These are phyloP conservation scores for Corinectria fuckeliana DNA, from an alignment of 2,329 filamentous ascomycete genomes.

Conservation along the genomic window DNA sequence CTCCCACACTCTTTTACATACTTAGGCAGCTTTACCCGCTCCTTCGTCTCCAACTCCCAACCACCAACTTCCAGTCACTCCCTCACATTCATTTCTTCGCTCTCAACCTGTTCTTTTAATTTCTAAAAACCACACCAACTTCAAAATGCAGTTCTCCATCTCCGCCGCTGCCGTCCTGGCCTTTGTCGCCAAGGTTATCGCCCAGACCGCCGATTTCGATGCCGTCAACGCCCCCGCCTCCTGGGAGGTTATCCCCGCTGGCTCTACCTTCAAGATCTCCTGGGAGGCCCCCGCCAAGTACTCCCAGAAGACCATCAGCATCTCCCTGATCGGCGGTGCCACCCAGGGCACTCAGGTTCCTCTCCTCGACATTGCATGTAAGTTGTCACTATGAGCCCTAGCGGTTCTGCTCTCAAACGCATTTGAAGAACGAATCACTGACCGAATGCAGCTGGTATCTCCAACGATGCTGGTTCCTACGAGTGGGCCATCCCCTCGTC, in stretches of 20 bases:
- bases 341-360: slow-evolving; percentile 50
- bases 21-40: slow-evolving; percentile 27
- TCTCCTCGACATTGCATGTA: slow-evolving; percentile 56
- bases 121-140: slow-evolving; percentile 29
- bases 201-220: slow-evolving; percentile 64
- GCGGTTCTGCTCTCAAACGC: neutral
- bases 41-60: slow-evolving; percentile 21
- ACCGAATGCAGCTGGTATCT: slow-evolving; percentile 50
- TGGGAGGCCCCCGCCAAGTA: slow-evolving; percentile 55
- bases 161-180: slow-evolving; percentile 58
- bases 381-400: slow-evolving; percentile 39
- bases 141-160: slow-evolving; percentile 63
- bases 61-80: slow-evolving; percentile 25
- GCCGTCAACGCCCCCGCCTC: slow-evolving; percentile 55
- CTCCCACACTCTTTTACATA: slow-evolving; percentile 42
- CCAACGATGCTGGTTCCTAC: slow-evolving; percentile 53
- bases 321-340: slow-evolving; percentile 62
- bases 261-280: slow-evolving; percentile 55
- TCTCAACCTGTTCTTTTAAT: slow-evolving; percentile 28
- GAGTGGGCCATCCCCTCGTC: slow-evolving; percentile 56
- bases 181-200: slow-evolving; percentile 56
- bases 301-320: slow-evolving; percentile 53
- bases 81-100: slow-evolving; percentile 13
- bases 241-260: slow-evolving; percentile 54
- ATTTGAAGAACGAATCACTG: neutral